Percentiles rank a stretch among this genome's conserved stretches.
Conservation (phyloP, 2,329 filamentous ascomycete species). For the Nigrospora oryzae region DNA sequence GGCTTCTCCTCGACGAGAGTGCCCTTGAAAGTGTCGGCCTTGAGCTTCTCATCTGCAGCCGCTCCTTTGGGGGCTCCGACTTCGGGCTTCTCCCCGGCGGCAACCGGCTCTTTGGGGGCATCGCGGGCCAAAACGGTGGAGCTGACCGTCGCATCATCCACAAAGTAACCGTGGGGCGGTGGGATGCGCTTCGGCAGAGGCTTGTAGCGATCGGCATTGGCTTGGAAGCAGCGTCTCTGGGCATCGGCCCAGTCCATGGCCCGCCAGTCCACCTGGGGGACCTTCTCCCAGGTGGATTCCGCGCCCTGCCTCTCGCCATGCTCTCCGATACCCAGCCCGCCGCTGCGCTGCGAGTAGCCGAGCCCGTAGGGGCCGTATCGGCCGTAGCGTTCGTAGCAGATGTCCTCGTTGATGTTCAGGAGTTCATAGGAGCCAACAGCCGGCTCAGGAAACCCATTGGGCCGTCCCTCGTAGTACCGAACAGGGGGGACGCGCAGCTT, state of each 20-base stretch:
- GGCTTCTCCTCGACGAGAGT: background rate
- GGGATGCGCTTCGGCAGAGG: conserved; percentile 28
- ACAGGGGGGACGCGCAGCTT: conserved; percentile 61
- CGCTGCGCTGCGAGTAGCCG: conserved; percentile 71
- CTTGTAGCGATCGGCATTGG: conserved; percentile 64
- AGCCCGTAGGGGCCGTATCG: conserved; percentile 83
- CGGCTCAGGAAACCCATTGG: conserved; percentile 75
- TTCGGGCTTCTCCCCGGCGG: background rate
- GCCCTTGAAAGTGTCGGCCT: background rate
- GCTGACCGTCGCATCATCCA: conserved; percentile 25
- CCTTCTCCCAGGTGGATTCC: conserved; percentile 68
- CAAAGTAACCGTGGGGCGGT: conserved; percentile 41
- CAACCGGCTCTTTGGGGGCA: conserved; percentile 7
- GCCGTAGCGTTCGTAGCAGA: conserved; percentile 91
- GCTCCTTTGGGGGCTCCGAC: conserved; percentile 1
- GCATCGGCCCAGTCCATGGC: conserved; percentile 71
- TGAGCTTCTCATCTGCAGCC: conserved; percentile 9
- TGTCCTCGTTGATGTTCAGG: conserved; percentile 68
- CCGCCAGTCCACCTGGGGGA: conserved; percentile 67
- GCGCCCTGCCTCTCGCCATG: conserved; percentile 75
- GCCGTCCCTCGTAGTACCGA: conserved; percentile 68
- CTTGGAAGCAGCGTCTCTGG: conserved; percentile 63
- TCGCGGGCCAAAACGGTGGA: conserved; percentile 16
- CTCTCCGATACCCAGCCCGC: conserved; percentile 78
- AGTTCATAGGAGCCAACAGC: conserved; percentile 81